A percentile compares a stretch with the other conserved stretches of the same genome.
phyloP scores from a whole-genome alignment of 108 stramenopile species.

The Fragilaria crotonensis region DNA sequence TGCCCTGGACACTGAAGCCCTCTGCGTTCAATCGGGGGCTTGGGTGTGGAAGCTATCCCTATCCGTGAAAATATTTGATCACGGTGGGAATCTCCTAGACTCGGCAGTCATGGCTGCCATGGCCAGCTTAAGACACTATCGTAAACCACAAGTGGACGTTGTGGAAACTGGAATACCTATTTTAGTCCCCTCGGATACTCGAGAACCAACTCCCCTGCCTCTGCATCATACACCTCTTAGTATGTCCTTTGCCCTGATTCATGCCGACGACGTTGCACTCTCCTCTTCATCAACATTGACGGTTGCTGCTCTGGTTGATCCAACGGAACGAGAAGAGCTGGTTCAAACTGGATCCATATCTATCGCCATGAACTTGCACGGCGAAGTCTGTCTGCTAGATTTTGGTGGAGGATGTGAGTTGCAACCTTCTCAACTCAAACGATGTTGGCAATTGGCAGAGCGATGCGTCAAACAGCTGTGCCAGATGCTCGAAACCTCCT shows the following conservation, averaged over 20 bases:
- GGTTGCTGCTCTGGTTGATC: constrained; percentile 66
- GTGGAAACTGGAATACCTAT: constrained; percentile 2
- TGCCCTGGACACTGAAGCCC: constrained; percentile 85
- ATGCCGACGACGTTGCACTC: constrained; percentile 38
- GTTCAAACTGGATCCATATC: constrained; percentile 62
- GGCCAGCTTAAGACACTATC: constrained; percentile 87
- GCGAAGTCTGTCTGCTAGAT: constrained; percentile 81
- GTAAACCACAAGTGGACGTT: constrained; percentile 63
- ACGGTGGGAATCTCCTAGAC: constrained; percentile 83
- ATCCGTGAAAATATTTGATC: constrained; percentile 69
- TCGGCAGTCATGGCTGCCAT: constrained; percentile 84
- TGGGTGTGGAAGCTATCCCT: constrained; percentile 88
- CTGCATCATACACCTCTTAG: constrained; percentile 90
- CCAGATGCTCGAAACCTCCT: constrained; percentile 50
- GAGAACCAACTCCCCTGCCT: constrained; percentile 86
- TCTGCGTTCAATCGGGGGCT: constrained; percentile 71
- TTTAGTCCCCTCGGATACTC: constrained; percentile 35
- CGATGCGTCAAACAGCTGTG: constrained; percentile 38
- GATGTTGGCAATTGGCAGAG: constrained; percentile 42
- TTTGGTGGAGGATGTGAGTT: constrained; percentile 77
- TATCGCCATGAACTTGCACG: constrained; percentile 78
- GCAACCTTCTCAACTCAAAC: constrained; percentile 35
- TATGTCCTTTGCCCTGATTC: constrained; percentile 82
- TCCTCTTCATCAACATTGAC: constrained; percentile 29
- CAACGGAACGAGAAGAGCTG: constrained; percentile 74